phyloP scores from a whole-genome alignment of 805 yeast genomes.

The Saccharomycopsis synnaedendra region DNA sequence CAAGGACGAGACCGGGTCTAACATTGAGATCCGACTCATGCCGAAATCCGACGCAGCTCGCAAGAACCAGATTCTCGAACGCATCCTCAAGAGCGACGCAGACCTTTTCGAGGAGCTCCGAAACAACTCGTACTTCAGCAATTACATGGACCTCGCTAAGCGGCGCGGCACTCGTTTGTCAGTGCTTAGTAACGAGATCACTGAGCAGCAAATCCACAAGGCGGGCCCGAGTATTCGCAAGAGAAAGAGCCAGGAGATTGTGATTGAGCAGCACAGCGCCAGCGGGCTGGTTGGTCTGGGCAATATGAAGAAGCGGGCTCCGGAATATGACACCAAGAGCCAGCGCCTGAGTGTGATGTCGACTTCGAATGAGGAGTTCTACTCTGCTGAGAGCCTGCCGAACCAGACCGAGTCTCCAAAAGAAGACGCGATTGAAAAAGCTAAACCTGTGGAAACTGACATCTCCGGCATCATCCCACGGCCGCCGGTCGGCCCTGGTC shows the following conservation, averaged over 20 bases:
- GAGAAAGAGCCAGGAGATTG: slow-evolving; percentile 10
- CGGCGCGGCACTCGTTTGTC: slow-evolving; percentile 5
- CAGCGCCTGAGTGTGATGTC: neutral
- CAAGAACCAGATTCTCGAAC: slow-evolving; percentile 12
- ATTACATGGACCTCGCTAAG: slow-evolving; percentile 11
- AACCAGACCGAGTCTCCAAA: neutral
- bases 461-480: neutral
- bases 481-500: slow-evolving; percentile 1
- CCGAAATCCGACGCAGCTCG: slow-evolving; percentile 5
- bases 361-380: slow-evolving; percentile 9
- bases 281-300: slow-evolving; percentile 6
- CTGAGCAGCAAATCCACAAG: neutral
- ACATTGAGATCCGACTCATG: slow-evolving; percentile 11
- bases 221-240: slow-evolving; percentile 1
- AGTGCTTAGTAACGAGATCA: slow-evolving; percentile 1
- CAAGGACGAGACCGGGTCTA: neutral
- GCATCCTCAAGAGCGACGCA: slow-evolving; percentile 8
- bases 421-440: neutral
- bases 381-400: slow-evolving; percentile 10
- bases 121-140: slow-evolving; percentile 13
- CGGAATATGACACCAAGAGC: neutral
- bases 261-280: slow-evolving; percentile 1
- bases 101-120: slow-evolving; percentile 9
- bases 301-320: neutral
- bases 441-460: neutral